These are phyloP conservation scores for Phytophthora fragariae DNA, from an alignment of 352 stramenopile genomes.

Conservation along the genomic window DNA sequence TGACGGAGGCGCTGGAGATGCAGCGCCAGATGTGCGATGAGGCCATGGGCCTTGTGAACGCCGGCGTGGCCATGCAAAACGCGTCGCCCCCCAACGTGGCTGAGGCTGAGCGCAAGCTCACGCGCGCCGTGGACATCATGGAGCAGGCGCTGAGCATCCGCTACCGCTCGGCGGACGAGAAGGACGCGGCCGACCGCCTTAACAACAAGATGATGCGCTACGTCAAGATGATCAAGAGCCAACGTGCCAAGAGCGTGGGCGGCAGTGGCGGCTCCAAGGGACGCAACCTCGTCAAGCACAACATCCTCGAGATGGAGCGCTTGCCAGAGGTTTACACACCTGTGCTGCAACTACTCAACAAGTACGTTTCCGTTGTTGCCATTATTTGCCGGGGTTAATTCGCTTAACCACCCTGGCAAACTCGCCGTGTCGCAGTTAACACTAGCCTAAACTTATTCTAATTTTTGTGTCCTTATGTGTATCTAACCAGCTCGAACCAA, in stretches of 20 bases:
- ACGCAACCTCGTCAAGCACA: slow-evolving; percentile 57
- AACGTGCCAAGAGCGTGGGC: slow-evolving; percentile 58
- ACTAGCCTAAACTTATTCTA: neutral
- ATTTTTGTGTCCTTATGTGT: neutral
- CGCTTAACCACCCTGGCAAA: neutral
- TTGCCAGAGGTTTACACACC: slow-evolving; percentile 70
- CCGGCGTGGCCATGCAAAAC: slow-evolving; percentile 78
- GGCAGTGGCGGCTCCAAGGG: slow-evolving; percentile 34
- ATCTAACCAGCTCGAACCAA: slow-evolving; percentile 28
- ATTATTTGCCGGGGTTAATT: no score
- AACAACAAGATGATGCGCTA: slow-evolving; percentile 89
- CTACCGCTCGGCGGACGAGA: slow-evolving; percentile 72
- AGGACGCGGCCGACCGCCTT: slow-evolving; percentile 65
- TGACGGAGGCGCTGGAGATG: slow-evolving; percentile 53
- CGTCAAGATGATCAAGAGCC: slow-evolving; percentile 88
- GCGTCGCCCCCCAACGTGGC: slow-evolving; percentile 57
- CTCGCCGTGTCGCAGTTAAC: neutral
- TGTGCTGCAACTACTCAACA: slow-evolving; percentile 66
- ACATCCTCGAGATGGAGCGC: slow-evolving; percentile 76
- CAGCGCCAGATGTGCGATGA: slow-evolving; percentile 74
- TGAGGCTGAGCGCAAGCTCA: slow-evolving; percentile 68
- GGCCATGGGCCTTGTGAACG: slow-evolving; percentile 80
- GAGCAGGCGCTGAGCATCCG: slow-evolving; percentile 77
- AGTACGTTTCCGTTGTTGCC: slow-evolving; percentile 10
- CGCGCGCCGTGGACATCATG: slow-evolving; percentile 75